Conservation (phyloP, 129 eudicot species). For the Sambucus nigra region DNA sequence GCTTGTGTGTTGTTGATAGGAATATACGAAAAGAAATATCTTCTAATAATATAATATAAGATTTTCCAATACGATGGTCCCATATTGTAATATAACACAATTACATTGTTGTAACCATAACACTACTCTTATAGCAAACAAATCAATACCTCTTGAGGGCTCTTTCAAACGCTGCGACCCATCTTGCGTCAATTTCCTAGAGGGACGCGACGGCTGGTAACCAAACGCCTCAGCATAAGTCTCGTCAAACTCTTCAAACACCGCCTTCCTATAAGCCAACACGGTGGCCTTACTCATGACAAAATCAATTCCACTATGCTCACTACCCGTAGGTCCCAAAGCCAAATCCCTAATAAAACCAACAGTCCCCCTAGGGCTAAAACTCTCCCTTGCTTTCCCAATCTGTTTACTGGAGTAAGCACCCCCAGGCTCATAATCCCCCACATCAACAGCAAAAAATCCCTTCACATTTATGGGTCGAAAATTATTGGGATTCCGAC, state of each 20-base stretch:
- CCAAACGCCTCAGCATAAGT: constrained; percentile 94
- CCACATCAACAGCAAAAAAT: constrained; percentile 48
- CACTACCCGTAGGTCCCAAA: constrained; percentile 33
- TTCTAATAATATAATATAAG: no score
- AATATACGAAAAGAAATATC: no score
- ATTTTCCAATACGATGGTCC: no score
- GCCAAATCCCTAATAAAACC: constrained; percentile 54
- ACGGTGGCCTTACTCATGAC: constrained; percentile 54
- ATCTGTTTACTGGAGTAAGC: constrained; percentile 49
- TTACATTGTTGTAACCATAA: no score
- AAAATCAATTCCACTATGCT: constrained; percentile 29
- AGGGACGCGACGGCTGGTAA: no score
- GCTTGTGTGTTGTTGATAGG: no score
- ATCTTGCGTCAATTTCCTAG: no score
- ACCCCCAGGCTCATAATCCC: constrained; percentile 57
- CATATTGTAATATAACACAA: no score
- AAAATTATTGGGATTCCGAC: constrained; percentile 55
- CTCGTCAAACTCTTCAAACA: no score
- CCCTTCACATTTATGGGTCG: constrained; percentile 45
- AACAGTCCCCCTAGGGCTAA: constrained; percentile 48
- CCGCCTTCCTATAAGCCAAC: constrained; percentile 66
- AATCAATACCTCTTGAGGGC: no score
- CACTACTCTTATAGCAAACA: no score
- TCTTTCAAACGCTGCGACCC: no score
- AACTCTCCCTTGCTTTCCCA: constrained; percentile 53